phyloP scores from a whole-genome alignment of 352 stramenopile species.

The Blastocystis sp. region DNA sequence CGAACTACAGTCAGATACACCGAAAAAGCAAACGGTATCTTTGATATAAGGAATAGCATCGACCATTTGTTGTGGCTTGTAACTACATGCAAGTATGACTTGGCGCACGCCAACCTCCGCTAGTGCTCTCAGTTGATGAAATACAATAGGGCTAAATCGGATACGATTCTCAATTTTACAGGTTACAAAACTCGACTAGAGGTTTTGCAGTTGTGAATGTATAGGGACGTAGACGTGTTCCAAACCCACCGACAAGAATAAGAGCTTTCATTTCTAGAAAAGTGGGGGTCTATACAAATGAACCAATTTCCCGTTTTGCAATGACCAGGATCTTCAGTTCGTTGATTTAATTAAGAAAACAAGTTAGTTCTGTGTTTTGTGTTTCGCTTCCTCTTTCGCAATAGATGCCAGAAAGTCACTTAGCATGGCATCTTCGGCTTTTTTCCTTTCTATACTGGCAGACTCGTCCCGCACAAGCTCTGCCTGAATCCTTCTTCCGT shows the following conservation, averaged over 20 bases:
- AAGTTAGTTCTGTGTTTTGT: neutral
- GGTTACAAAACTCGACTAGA: conserved; percentile 82
- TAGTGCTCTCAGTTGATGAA: conserved; percentile 81
- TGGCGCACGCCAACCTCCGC: conserved; percentile 79
- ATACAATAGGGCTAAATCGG: conserved; percentile 73
- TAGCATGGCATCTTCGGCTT: neutral
- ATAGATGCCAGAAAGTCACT: conserved; percentile 11
- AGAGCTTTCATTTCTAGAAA: conserved; percentile 75
- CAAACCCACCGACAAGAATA: conserved; percentile 81
- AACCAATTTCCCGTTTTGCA: neutral
- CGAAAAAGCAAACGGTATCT: conserved; percentile 69
- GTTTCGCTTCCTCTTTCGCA: conserved; percentile 10
- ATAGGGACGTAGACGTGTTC: conserved; percentile 78
- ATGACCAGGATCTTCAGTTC: neutral
- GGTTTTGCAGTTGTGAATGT: conserved; percentile 81
- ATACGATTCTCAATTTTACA: neutral
- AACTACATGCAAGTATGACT: conserved; percentile 81
- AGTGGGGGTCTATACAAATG: neutral
- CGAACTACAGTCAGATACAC: conserved; percentile 69
- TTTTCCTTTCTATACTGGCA: neutral
- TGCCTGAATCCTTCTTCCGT: neutral
- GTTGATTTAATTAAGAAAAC: neutral
- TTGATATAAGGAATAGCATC: conserved; percentile 75
- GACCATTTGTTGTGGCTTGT: conserved; percentile 80
- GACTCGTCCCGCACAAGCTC: neutral